phyloP scores from a whole-genome alignment of 129 eudicot species.

The Calendula officinalis region DNA sequence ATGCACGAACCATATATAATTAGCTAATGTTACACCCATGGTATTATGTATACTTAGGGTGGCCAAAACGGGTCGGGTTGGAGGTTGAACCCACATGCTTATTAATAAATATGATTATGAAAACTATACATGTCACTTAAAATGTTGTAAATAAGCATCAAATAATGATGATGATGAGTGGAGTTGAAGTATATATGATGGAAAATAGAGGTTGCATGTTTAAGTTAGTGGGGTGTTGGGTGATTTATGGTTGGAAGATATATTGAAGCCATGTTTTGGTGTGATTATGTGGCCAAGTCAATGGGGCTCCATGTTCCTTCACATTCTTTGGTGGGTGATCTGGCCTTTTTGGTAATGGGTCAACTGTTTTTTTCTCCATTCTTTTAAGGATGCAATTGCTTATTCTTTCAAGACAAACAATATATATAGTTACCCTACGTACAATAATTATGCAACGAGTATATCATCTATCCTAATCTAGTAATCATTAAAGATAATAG shows the following conservation, averaged over 20 bases:
- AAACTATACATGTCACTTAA: not conserved
- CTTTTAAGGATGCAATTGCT: slow-evolving; percentile 19
- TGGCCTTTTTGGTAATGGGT: slow-evolving; percentile 30
- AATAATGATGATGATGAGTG: not conserved
- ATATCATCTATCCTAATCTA: too few relatives aligned
- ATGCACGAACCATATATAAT: too few relatives aligned
- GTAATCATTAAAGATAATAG: too few relatives aligned
- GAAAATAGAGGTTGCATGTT: not conserved
- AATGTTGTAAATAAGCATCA: slow-evolving; percentile 1
- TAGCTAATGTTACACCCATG: too few relatives aligned
- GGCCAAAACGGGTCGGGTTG: not conserved
- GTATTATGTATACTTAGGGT: too few relatives aligned
- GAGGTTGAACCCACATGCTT: not conserved
- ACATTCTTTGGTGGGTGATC: slow-evolving; percentile 36
- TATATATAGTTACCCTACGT: slow-evolving; percentile 1
- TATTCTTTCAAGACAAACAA: slow-evolving; percentile 27
- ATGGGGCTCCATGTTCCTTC: slow-evolving; percentile 30
- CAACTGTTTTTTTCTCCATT: slow-evolving; percentile 33
- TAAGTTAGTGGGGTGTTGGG: slow-evolving; percentile 18
- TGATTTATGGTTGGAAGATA: slow-evolving; percentile 17
- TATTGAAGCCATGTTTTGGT: slow-evolving; percentile 16
- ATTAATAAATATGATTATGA: too few relatives aligned
- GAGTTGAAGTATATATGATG: slow-evolving; percentile 20
- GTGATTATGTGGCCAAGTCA: slow-evolving; percentile 14
- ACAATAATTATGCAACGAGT: not conserved